These are phyloP conservation scores for Chalara sp. DNA, from an alignment of 2,329 filamentous ascomycete species.

Conservation along the genomic window DNA sequence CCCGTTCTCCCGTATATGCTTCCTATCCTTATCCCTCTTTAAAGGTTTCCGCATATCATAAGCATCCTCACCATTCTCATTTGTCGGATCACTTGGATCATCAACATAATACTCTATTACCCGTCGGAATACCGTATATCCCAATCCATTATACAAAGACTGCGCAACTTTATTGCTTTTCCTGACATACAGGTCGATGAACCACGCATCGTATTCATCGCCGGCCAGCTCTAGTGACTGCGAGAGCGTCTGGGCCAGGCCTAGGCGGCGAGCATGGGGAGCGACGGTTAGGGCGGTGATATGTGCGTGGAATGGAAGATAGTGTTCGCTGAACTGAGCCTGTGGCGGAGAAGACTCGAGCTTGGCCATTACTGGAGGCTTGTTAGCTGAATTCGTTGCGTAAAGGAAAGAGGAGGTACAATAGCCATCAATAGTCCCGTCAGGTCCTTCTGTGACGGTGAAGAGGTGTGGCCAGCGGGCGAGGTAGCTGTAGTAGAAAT, in stretches of 20 bases:
- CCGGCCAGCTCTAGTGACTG: conserved; percentile 76
- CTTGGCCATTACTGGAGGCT: conserved; percentile 80
- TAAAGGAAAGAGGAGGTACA: conserved; percentile 1
- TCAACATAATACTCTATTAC: conserved; percentile 93
- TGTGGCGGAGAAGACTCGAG: conserved; percentile 78
- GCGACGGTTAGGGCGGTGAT: conserved; percentile 94
- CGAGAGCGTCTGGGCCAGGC: conserved; percentile 78
- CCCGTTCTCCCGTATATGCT: conserved; percentile 76
- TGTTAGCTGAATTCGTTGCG: not conserved
- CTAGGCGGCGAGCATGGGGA: conserved; percentile 75
- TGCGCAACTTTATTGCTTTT: conserved; percentile 85
- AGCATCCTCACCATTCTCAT: conserved; percentile 80
- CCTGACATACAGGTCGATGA: conserved; percentile 90
- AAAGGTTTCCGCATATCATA: conserved; percentile 95
- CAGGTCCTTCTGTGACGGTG: conserved; percentile 78
- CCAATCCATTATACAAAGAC: conserved; percentile 81
- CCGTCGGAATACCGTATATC: conserved; percentile 83
- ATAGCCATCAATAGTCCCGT: conserved; percentile 90
- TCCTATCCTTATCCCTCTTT: conserved; percentile 67
- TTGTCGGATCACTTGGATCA: conserved; percentile 60
- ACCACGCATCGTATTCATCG: conserved; percentile 81
- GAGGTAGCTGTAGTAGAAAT: conserved; percentile 93
- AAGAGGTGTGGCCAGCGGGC: conserved; percentile 94
- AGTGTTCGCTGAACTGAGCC: conserved; percentile 72
- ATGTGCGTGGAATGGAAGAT: conserved; percentile 98